Evolutionary conservation across 2,329 filamentous ascomycete genomes (phyloP), one percentile per base, ranked within the genome.

Genomic region (Pyricularia pennisetigena): DNA sequence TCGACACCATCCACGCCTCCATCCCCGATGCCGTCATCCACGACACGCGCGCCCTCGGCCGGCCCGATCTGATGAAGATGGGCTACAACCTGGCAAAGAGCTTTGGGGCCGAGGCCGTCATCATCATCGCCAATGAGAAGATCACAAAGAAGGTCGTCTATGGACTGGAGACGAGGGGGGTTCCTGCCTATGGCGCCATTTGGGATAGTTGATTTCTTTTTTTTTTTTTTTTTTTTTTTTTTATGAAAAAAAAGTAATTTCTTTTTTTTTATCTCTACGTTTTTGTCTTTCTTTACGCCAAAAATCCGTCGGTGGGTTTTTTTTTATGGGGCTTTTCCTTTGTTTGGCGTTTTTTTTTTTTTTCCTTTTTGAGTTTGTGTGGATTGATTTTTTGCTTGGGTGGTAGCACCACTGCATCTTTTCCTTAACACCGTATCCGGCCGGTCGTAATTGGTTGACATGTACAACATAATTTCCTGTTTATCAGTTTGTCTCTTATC

Each of bases 151-250:
- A 74, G 67, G 69, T 78, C 5, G 74, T 77, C 14, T 73, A 73
- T 26, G 73, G 69, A 41, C 68, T 78, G 57, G 74, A 77, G 70
- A 71, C 69, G 28, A 71, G 73, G 30, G 75, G 76, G 0, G 70
- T 78, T 3, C 72, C 74, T 14, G 75, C 76, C 0, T 78, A 72
- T 71, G 77, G 76, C 0, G 73, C 77, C n/a, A 76, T 78, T 24
- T 78, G 67, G 59, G 68, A 69, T 59, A 68, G 65, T n/a, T 69
- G 68, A 69, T 49, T 4, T 65, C 24, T 7, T 4, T 59, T 4
- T 8, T 12, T 29, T n/a, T 24, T 10, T 28, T 29, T 66, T n/a
- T 12, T 16, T 62, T 61, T 62, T 49, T 54, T 59, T 61, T 29
- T 24, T n/a, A n/a, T n/a, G n/a, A n/a, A n/a, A n/a, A n/a, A n/a